Evolutionary conservation across 345 rosid species (phyloP).

Genomic region (Noccaea bulbosa): DNA sequence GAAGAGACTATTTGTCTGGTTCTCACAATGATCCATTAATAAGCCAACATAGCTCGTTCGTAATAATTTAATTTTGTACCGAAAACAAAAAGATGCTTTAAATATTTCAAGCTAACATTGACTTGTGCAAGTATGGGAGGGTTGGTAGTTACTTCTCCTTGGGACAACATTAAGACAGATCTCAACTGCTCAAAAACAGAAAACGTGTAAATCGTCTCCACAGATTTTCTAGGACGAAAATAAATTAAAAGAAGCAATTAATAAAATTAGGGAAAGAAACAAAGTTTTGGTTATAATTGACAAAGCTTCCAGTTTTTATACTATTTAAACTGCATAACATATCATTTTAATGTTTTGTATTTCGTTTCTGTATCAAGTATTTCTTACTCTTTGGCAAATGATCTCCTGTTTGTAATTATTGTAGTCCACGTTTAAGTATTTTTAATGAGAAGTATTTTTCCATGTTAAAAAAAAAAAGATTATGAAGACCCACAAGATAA

Average conservation of each 20-base stretch:
- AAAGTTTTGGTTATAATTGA: not conserved
- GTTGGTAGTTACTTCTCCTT: constrained; percentile 41
- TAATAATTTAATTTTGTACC: not conserved
- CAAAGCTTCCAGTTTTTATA: too few species aligned
- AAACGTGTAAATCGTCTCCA: constrained; percentile 19
- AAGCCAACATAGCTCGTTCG: constrained; percentile 1
- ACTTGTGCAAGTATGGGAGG: constrained; percentile 29
- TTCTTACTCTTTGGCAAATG: too few species aligned
- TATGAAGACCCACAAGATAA: too few species aligned
- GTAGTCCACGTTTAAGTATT: too few species aligned
- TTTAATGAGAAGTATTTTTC: too few species aligned
- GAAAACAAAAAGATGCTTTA: not conserved
- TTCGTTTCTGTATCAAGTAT: too few species aligned
- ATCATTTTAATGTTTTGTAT: too few species aligned
- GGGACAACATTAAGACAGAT: constrained; percentile 22
- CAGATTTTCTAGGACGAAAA: not conserved
- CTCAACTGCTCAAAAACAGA: constrained; percentile 32
- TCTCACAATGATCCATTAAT: constrained; percentile 9
- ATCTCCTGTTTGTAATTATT: too few species aligned
- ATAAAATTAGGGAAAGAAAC: not conserved
- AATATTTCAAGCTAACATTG: constrained; percentile 23
- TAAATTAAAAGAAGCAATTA: not conserved
- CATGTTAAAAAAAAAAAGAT: too few species aligned
- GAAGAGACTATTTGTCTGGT: not conserved
- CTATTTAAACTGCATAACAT: too few species aligned